Evolutionary conservation across 1,284 basidiomycete species (phyloP).

Genomic region (Cryptococcus depauperatus): DNA sequence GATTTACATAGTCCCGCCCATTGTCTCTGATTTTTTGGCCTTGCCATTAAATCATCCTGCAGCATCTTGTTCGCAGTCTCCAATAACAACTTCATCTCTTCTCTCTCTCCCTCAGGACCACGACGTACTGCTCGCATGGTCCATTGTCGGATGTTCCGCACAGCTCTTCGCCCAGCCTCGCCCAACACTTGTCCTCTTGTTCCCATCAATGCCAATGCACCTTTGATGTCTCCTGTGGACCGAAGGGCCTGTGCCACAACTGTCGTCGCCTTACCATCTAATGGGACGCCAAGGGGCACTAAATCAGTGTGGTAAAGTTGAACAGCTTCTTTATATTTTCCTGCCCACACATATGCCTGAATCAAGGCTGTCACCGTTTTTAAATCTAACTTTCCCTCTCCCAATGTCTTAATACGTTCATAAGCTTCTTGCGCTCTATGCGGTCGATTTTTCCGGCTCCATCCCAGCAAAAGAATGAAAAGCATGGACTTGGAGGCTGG

Average conservation of each 20-base stretch:
- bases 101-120: too few relatives aligned
- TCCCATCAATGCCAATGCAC: conserved; percentile 5
- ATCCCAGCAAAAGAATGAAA: conserved; percentile 18
- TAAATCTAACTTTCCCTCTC: not conserved
- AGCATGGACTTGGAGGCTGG: conserved; percentile 19
- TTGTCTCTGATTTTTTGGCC: too few relatives aligned
- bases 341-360: conserved; percentile 5
- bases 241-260: conserved; percentile 12
- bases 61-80: too few relatives aligned
- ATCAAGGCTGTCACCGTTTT: conserved; percentile 11
- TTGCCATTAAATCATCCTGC: too few relatives aligned
- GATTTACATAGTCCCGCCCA: too few relatives aligned
- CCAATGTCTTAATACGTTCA: conserved; percentile 5
- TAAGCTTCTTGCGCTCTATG: conserved; percentile 1
- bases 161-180: conserved; percentile 2
- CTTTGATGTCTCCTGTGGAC: conserved; percentile 5
- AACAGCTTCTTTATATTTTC: conserved; percentile 6
- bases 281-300: conserved; percentile 1
- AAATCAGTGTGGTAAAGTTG: conserved; percentile 11
- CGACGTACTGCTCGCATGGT: too few relatives aligned
- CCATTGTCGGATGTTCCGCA: conserved; percentile 4
- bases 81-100: too few relatives aligned
- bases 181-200: not conserved
- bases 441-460: conserved; percentile 6
- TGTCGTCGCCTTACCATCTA: conserved; percentile 9